Evolutionary conservation across 1,139 yeast species (phyloP).

Genomic region (Kurtzmaniella natalensis): DNA sequence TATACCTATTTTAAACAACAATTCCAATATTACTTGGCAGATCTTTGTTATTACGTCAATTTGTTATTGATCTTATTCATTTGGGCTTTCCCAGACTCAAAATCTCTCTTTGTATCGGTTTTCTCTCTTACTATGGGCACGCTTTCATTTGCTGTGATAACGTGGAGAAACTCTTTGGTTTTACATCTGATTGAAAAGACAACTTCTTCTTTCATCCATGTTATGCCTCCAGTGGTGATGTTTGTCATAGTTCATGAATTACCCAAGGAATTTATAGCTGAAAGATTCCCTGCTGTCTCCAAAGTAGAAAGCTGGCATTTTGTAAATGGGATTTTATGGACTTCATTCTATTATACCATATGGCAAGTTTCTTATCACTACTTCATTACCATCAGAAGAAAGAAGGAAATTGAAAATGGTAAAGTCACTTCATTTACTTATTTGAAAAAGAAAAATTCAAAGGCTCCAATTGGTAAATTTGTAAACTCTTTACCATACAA

Average conservation of each 20-base stretch:
- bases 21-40: conserved; percentile 87
- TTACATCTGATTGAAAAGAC: conserved; percentile 89
- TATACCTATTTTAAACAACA: conserved; percentile 77
- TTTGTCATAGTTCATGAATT: conserved; percentile 84
- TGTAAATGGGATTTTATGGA: conserved; percentile 66
- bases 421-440: conserved; percentile 85
- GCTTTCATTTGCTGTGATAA: conserved; percentile 86
- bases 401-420: conserved; percentile 81
- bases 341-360: conserved; percentile 79
- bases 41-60: conserved; percentile 89
- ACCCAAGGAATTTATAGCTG: conserved; percentile 47
- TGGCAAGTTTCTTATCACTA: conserved; percentile 93
- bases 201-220: conserved; percentile 88
- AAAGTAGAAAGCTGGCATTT: conserved; percentile 66
- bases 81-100: conserved; percentile 79
- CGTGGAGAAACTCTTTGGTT: conserved; percentile 94
- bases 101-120: conserved; percentile 70
- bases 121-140: conserved; percentile 89
- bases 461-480: conserved; percentile 64
- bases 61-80: conserved; percentile 61
- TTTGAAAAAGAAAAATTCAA: conserved; percentile 66
- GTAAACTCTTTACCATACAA: conserved; percentile 82
- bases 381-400: conserved; percentile 77
- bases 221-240: conserved; percentile 85
- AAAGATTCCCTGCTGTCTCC: conserved; percentile 79